These are phyloP conservation scores for Rheum nobile DNA, from an alignment of 148 eudicot genomes.

Conservation along the genomic window DNA sequence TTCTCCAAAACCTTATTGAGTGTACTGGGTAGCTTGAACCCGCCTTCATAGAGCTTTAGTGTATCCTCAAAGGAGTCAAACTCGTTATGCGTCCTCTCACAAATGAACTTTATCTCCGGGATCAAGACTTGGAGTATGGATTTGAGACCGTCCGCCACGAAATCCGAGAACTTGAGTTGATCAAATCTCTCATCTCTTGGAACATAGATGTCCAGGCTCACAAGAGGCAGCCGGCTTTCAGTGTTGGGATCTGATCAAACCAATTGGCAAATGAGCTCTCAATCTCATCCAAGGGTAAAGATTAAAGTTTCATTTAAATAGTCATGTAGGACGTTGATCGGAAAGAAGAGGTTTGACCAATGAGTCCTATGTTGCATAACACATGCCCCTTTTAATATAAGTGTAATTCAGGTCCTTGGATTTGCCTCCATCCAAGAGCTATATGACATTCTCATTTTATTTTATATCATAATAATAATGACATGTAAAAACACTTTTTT, in stretches of 20 bases:
- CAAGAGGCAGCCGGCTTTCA: constrained; percentile 49
- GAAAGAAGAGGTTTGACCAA: too few species aligned
- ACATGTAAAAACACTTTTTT: neutral
- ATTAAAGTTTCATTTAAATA: too few species aligned
- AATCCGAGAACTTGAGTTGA: constrained; percentile 66
- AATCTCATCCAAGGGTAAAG: too few species aligned
- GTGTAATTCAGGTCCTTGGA: too few species aligned
- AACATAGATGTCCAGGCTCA: constrained; percentile 67
- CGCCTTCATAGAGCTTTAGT: constrained; percentile 45
- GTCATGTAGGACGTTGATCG: too few species aligned
- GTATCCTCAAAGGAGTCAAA: constrained; percentile 65
- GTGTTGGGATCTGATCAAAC: constrained; percentile 45
- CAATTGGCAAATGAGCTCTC: too few species aligned
- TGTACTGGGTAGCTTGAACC: constrained; percentile 32
- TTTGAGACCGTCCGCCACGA: constrained; percentile 53
- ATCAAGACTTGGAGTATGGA: constrained; percentile 50
- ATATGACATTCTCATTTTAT: too few species aligned
- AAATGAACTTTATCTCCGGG: constrained; percentile 39
- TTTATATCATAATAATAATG: neutral
- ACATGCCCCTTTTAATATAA: too few species aligned
- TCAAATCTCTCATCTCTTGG: constrained; percentile 85
- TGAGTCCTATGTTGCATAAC: too few species aligned
- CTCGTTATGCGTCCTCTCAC: constrained; percentile 58
- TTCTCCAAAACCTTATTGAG: constrained; percentile 27
- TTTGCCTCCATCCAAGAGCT: too few species aligned